Conservation (phyloP, 1,139 yeast genomes). For the Trichomonascaceae sp. region DNA sequence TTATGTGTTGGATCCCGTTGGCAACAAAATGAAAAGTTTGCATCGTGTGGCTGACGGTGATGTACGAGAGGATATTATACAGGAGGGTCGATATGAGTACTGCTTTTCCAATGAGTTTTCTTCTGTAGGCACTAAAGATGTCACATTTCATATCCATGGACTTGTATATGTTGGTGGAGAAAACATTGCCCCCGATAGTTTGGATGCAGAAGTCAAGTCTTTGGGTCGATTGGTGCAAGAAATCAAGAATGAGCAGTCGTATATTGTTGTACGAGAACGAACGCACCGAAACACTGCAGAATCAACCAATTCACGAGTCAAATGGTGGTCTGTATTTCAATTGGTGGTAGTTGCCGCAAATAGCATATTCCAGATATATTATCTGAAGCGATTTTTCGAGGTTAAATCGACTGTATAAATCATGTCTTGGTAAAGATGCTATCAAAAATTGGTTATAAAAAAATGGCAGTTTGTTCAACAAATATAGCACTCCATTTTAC, state of each 20-base stretch:
- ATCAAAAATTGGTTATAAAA: too few species aligned
- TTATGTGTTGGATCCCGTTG: constrained; percentile 53
- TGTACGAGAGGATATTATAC: constrained; percentile 55
- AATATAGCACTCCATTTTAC: background rate
- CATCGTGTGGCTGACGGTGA: constrained; percentile 76
- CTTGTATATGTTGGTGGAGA: constrained; percentile 81
- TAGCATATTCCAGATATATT: constrained; percentile 88
- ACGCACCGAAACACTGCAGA: constrained; percentile 98
- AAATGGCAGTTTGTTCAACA: background rate
- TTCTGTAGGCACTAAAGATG: constrained; percentile 72
- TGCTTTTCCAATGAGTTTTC: constrained; percentile 88
- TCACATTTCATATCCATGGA: constrained; percentile 92
- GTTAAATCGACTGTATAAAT: constrained; percentile 79
- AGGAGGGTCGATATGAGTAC: constrained; percentile 72
- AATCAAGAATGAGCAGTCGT: constrained; percentile 80
- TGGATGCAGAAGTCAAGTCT: constrained; percentile 79
- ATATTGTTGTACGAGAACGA: constrained; percentile 92
- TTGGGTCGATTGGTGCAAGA: constrained; percentile 73
- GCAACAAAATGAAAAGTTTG: constrained; percentile 46
- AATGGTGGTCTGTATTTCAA: constrained; percentile 97
- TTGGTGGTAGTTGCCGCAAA: constrained; percentile 76
- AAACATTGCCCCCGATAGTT: constrained; percentile 73
- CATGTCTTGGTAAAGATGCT: too few species aligned
- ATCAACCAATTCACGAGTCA: constrained; percentile 92
- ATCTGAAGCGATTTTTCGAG: constrained; percentile 90